Conservation (phyloP, 1,284 basidiomycete genomes). For the Moniliophthora roreri region DNA sequence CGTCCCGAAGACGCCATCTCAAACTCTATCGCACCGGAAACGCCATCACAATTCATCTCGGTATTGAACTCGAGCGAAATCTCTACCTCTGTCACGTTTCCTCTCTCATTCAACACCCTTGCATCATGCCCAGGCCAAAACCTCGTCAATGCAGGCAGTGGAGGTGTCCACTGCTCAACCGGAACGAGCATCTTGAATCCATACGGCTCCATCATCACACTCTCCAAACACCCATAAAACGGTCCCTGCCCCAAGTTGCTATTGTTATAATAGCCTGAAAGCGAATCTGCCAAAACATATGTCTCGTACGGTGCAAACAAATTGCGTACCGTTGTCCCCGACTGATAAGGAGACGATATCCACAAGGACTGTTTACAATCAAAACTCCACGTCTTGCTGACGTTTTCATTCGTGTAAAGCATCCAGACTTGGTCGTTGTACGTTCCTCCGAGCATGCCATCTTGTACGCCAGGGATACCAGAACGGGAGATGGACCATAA, state of each 20-base stretch:
- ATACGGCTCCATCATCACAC: constrained; percentile 68
- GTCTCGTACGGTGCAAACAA: constrained; percentile 82
- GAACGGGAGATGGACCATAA: constrained; percentile 79
- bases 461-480: constrained; percentile 54
- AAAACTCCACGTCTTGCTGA: constrained; percentile 60
- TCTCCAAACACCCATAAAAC: constrained; percentile 71
- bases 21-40: constrained; percentile 63
- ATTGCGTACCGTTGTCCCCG: constrained; percentile 66
- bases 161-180: constrained; percentile 59
- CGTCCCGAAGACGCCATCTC: constrained; percentile 71
- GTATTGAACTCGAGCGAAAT: constrained; percentile 79
- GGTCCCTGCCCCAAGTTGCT: constrained; percentile 49
- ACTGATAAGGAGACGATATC: constrained; percentile 76
- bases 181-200: constrained; percentile 85
- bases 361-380: constrained; percentile 59
- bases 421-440: constrained; percentile 75
- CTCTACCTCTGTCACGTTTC: constrained; percentile 61
- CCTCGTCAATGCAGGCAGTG: constrained; percentile 71
- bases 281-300: constrained; percentile 66
- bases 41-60: constrained; percentile 69
- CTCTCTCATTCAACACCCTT: constrained; percentile 53
- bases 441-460: constrained; percentile 53
- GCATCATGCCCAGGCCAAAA: constrained; percentile 86
- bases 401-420: constrained; percentile 83
- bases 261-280: constrained; percentile 58